Conservation (phyloP, 306 rosid genomes). For the Citrullus amarus region DNA sequence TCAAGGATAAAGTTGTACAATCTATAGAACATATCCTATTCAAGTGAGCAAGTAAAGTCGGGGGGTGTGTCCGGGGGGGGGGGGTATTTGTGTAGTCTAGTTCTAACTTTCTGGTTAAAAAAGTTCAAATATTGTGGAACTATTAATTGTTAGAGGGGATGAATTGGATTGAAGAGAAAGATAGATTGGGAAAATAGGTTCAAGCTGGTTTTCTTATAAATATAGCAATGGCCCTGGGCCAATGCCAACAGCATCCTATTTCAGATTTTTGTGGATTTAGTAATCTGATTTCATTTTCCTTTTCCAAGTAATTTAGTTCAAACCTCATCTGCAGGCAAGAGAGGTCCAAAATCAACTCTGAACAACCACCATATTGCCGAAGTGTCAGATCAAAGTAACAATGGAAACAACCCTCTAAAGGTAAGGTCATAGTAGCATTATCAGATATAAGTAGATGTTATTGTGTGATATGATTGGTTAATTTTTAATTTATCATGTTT, state of each 20-base stretch:
- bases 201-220: background rate
- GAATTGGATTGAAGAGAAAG: background rate
- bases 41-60: no score
- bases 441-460: background rate
- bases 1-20: no score
- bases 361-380: conserved; percentile 3
- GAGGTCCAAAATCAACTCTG: conserved; percentile 6
- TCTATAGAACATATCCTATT: no score
- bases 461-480: background rate
- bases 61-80: no score
- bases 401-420: conserved; percentile 30
- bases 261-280: background rate
- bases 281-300: background rate
- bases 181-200: background rate
- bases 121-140: background rate
- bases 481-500: conserved; percentile 23
- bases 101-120: background rate
- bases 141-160: conserved; percentile 1
- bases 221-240: background rate
- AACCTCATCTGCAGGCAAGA: conserved; percentile 17
- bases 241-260: background rate
- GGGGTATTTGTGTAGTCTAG: background rate
- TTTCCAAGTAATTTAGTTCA: background rate
- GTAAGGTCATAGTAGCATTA: conserved; percentile 25
- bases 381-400: conserved; percentile 15